Conservation (phyloP, 2,329 filamentous ascomycete species). For the Fusarium penzigii region DNA sequence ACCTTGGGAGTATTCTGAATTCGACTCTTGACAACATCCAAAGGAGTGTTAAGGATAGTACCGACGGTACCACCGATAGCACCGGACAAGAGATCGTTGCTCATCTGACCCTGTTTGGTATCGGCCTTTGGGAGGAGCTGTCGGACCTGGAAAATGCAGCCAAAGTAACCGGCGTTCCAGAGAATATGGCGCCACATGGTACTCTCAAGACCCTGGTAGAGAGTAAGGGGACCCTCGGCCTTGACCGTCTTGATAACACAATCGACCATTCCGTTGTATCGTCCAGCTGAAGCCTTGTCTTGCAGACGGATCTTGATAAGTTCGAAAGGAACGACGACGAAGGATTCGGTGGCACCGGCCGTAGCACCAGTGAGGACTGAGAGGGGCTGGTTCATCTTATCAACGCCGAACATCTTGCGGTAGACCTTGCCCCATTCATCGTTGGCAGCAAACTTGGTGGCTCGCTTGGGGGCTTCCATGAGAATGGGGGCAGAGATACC, state of each 20-base stretch:
- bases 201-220: slow-evolving; percentile 96
- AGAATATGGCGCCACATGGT: slow-evolving; percentile 90
- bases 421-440: slow-evolving; percentile 98
- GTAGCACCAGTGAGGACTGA: slow-evolving; percentile 92
- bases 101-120: slow-evolving; percentile 77
- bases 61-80: slow-evolving; percentile 83
- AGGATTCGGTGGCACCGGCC: slow-evolving; percentile 91
- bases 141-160: slow-evolving; percentile 97
- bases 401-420: slow-evolving; percentile 78
- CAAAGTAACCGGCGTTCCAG: slow-evolving; percentile 97
- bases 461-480: slow-evolving; percentile 93
- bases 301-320: slow-evolving; percentile 98
- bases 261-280: slow-evolving; percentile 81
- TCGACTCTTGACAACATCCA: slow-evolving; percentile 97
- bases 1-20: slow-evolving; percentile 93
- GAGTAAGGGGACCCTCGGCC: slow-evolving; percentile 78
- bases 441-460: slow-evolving; percentile 98
- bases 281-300: slow-evolving; percentile 89
- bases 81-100: slow-evolving; percentile 86
- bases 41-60: slow-evolving; percentile 90
- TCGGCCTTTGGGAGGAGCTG: slow-evolving; percentile 78
- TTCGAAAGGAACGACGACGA: slow-evolving; percentile 98
- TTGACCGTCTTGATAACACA: slow-evolving; percentile 79
- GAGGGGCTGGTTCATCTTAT: slow-evolving; percentile 88
- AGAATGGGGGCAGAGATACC: slow-evolving; percentile 94